A percentile compares a stretch with the other conserved stretches of the same genome.
Evolutionary conservation across 225 moss, liverwort and hornwort genomes (phyloP).

Genomic region (Pseudisothecium myosuroides): DNA sequence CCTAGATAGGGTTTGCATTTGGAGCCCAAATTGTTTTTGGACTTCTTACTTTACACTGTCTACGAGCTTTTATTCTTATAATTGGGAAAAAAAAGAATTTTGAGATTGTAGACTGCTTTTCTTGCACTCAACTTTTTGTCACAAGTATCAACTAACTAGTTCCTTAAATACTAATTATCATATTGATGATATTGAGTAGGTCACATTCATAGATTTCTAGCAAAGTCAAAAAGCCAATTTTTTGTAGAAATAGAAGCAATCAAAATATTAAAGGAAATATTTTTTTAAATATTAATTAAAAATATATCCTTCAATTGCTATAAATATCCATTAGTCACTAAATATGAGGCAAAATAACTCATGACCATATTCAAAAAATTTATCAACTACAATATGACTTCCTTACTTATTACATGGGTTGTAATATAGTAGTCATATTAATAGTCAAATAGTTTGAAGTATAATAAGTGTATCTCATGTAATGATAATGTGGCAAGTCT

Average conservation of each 20-base stretch:
- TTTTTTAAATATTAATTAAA: not conserved
- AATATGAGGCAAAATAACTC: not conserved
- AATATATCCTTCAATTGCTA: not conserved
- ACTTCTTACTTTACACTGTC: too few relatives aligned
- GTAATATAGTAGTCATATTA: accelerated
- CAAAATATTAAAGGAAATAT: not conserved
- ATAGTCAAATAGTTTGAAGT: not conserved
- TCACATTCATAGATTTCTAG: not conserved
- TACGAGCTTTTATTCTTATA: accelerated
- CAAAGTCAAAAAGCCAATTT: too few relatives aligned
- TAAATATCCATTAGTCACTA: not conserved
- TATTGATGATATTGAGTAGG: too few relatives aligned
- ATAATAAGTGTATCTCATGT: not conserved
- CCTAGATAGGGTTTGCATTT: accelerated
- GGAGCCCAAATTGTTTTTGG: not conserved
- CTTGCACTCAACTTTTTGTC: too few relatives aligned
- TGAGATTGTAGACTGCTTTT: too few relatives aligned
- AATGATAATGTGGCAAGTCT: not conserved
- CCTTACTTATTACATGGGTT: accelerated
- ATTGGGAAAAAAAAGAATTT: too few relatives aligned
- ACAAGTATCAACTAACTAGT: too few relatives aligned
- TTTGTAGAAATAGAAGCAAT: not conserved
- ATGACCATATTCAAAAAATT: not conserved
- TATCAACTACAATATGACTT: not conserved
- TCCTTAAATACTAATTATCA: too few relatives aligned